A percentile compares a stretch with the other conserved stretches of the same genome.
phyloP scores from a whole-genome alignment of 768 basidiomycete genomes.

The Sarcomyxa edulis region DNA sequence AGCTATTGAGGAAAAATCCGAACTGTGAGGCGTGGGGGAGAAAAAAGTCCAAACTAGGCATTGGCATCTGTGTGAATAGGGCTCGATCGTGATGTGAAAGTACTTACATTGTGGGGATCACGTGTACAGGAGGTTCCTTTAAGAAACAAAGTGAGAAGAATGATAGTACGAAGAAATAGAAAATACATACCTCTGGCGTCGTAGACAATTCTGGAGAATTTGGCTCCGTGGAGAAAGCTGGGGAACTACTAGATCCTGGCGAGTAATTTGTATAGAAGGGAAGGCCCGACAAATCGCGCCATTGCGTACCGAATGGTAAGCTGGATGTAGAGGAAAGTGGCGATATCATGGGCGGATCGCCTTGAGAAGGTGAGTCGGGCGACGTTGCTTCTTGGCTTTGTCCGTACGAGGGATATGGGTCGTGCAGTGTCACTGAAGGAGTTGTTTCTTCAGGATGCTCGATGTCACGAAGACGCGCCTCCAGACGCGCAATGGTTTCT shows the following conservation, averaged over 20 bases:
- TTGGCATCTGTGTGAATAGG: conserved; percentile 5
- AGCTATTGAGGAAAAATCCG: conserved; percentile 58
- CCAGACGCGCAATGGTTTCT: conserved; percentile 51
- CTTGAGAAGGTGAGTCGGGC: conserved; percentile 6
- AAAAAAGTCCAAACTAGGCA: conserved; percentile 50
- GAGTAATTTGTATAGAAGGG: conserved; percentile 19
- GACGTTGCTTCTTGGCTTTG: conserved; percentile 26
- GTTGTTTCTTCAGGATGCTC: conserved; percentile 46
- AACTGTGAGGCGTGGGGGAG: conserved; percentile 52
- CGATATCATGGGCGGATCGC: neutral
- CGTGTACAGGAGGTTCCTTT: conserved; percentile 34
- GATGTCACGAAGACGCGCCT: conserved; percentile 50
- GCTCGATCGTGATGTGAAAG: conserved; percentile 4
- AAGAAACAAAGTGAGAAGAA: conserved; percentile 4
- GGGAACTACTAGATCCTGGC: conserved; percentile 24
- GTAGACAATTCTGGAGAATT: conserved; percentile 22
- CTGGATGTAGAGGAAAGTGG: conserved; percentile 21
- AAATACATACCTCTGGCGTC: conserved; percentile 26
- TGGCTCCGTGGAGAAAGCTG: neutral
- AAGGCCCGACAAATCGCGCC: no score
- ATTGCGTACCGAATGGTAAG: conserved; percentile 3
- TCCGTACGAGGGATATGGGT: conserved; percentile 38
- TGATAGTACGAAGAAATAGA: conserved; percentile 4
- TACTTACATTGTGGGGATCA: conserved; percentile 33
- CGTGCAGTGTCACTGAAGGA: conserved; percentile 43